Base-by-base conservation (phyloP, 2,329 filamentous ascomycete species). In the Fusarium bactridioides region DNA sequence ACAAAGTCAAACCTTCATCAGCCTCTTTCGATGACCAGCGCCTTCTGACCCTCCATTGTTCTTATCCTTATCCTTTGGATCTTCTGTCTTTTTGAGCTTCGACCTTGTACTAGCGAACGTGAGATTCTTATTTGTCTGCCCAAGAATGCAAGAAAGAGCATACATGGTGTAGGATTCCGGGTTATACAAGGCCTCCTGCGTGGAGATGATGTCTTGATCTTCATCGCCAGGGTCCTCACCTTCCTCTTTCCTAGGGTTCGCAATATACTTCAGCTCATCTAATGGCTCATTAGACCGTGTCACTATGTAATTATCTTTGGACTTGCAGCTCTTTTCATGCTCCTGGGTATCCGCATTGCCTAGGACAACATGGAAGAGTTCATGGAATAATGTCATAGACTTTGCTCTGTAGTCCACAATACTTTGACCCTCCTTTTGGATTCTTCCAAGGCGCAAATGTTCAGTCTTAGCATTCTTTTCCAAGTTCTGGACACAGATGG, bases 381-480 rank as follows among this genome's bases (percentile, higher is more conserved):
- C 29, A 5, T 50, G 47, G 10, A 50, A 50, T 9, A 33, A 33
- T 15, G 47, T 50, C 47, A 50, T 33, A 3, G 29, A 50, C 29
- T 31, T 6, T 31, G 47, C 21, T 31, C 21, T n/a, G 15, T 31
- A 50, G 5, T 31, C 21, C 47, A 50, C 29, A 33, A 33, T 23
- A 23, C 47, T 50, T n/a, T 31, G 4, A 5, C 47, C 47, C 4
- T 23, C 47, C 1, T 11, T 50, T 3, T n/a, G n/a, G 7, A 50
- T 8, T 3, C 0, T 16, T 12, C 47, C 47, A n/a, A 50, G 47
- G 29, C 7, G 7, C 10, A 50, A 7, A 33, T 18, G 0, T 2
- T 27, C 43, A 1, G 4, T 45, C 7, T 27, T 45, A 10, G 43
- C 11, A 45, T 19, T 5, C 43, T 5, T 4, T 7, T 0, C 0